phyloP scores from a whole-genome alignment of 176 grass and related monocot genomes.

The Paspalum notatum region DNA sequence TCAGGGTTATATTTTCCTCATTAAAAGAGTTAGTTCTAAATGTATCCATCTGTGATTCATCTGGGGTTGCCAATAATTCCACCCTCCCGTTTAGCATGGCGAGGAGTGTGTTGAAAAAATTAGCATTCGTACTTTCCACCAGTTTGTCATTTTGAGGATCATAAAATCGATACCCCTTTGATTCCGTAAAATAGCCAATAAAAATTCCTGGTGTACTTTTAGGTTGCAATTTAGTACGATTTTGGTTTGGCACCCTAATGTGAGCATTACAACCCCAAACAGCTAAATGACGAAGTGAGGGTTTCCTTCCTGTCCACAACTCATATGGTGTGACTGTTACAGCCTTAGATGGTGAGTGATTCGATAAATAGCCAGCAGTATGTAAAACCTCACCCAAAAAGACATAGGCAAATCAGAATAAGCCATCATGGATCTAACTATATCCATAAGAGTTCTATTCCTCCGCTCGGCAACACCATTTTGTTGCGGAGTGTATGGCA shows the following conservation, averaged over 20 bases:
- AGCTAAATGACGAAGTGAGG: slow-evolving; percentile 1
- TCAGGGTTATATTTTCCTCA: background rate
- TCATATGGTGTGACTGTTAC: slow-evolving; percentile 9
- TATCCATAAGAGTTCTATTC: slow-evolving; percentile 12
- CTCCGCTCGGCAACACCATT: background rate
- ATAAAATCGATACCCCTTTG: background rate
- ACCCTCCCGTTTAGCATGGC: background rate
- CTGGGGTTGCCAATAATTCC: slow-evolving; percentile 24
- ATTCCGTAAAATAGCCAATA: background rate
- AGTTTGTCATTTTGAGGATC: background rate
- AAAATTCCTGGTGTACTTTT: slow-evolving; percentile 22
- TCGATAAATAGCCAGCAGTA: slow-evolving; percentile 14
- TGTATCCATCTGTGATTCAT: background rate
- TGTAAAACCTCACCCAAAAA: background rate
- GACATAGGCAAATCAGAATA: slow-evolving; percentile 4
- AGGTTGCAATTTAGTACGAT: background rate
- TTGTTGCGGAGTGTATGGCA: background rate
- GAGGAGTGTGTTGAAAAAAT: no score
- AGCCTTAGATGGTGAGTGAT: slow-evolving; percentile 3
- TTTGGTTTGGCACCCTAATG: slow-evolving; percentile 8
- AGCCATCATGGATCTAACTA: slow-evolving; percentile 12
- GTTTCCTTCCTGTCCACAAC: background rate
- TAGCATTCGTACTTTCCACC: background rate
- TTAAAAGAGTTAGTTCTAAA: background rate
- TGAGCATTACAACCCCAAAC: slow-evolving; percentile 4